Evolutionary conservation across 148 eudicot genomes (phyloP), one percentile per base, ranked within the genome.

Genomic region (Camellia sinensis): DNA sequence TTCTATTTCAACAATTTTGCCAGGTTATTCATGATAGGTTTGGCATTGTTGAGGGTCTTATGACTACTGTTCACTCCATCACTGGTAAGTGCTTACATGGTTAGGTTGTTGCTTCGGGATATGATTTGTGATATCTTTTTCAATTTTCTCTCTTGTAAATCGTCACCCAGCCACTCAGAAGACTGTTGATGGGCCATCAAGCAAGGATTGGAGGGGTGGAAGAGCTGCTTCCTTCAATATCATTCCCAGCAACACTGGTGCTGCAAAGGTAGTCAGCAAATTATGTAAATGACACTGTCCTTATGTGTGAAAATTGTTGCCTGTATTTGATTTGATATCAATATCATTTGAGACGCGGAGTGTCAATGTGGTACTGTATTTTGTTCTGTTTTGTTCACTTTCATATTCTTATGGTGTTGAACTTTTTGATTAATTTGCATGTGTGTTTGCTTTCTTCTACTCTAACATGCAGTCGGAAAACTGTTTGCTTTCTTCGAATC

Each of bases 161-260:
- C 46, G 13, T 46, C 52, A 7, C 79, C 46, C 84, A 89, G 94
- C 92, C 46, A 87, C 91, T 11, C 95, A 91, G 71, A 91, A 89
- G 84, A 91, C 95, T 73, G 92, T 90, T 78, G 92, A 88, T 78
- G 95, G 95, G 3, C 95, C 95, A 62, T 92, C 95, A 14, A 86
- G 53, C 83, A 92, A 89, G 76, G 93, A 92, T 73, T 90, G 93
- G 93, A 90, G 96, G 79, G 92, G 93, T 77, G 96, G 93, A 74
- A 89, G 96, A 86, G 96, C 92, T 56, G 93, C 93, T 56, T 89
- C 93, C 48, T 89, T 90, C 86, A 92, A 92, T 81, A 92, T 92
- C 80, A 90, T 92, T 74, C 95, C 92, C 19, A 92, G 93, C 87
- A 90, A 90, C 84, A 90, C 93, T 64, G 93, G 96, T 79, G 96